A percentile compares a stretch with the other conserved stretches of the same genome.
Conservation (phyloP, 345 rosid genomes). For the Rhizophora apiculata region DNA sequence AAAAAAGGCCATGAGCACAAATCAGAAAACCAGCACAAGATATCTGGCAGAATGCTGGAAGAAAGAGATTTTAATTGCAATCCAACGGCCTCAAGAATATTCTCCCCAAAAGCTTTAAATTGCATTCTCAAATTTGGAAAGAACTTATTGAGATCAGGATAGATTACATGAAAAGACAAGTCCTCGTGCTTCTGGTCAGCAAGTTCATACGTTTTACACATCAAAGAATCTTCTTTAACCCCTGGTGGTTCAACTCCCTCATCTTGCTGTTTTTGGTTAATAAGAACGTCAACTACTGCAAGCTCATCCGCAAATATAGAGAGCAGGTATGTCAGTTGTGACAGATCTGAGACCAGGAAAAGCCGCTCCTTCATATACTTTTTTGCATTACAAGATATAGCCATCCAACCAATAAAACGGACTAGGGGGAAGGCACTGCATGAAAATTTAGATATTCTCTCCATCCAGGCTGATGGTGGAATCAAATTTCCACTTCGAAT, state of each 20-base stretch:
- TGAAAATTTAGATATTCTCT: constrained; percentile 58
- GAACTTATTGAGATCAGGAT: constrained; percentile 60
- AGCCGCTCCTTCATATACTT: constrained; percentile 47
- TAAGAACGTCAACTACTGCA: constrained; percentile 40
- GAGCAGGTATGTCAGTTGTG: constrained; percentile 55
- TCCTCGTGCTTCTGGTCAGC: constrained; percentile 30
- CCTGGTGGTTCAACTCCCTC: constrained; percentile 27
- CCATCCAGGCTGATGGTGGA: constrained; percentile 68
- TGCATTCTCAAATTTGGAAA: constrained; percentile 68
- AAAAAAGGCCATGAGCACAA: constrained; percentile 60
- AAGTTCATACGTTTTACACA: constrained; percentile 23
- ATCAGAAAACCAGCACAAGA: constrained; percentile 85
- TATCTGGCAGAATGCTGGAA: constrained; percentile 55
- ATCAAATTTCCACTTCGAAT: constrained; percentile 51
- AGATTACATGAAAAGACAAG: constrained; percentile 52
- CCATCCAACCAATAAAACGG: constrained; percentile 92
- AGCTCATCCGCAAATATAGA: constrained; percentile 73
- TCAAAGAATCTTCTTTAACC: constrained; percentile 18
- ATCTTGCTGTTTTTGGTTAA: constrained; percentile 37
- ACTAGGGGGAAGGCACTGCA: constrained; percentile 56
- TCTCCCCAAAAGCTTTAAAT: constrained; percentile 65
- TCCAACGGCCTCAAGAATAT: constrained; percentile 72
- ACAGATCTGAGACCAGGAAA: constrained; percentile 63
- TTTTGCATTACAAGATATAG: constrained; percentile 61
- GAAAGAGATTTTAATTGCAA: constrained; percentile 65